A percentile compares a stretch with the other conserved stretches of the same genome.
phyloP scores from a whole-genome alignment of 345 rosid genomes.

The Crucihimalaya himalaica region DNA sequence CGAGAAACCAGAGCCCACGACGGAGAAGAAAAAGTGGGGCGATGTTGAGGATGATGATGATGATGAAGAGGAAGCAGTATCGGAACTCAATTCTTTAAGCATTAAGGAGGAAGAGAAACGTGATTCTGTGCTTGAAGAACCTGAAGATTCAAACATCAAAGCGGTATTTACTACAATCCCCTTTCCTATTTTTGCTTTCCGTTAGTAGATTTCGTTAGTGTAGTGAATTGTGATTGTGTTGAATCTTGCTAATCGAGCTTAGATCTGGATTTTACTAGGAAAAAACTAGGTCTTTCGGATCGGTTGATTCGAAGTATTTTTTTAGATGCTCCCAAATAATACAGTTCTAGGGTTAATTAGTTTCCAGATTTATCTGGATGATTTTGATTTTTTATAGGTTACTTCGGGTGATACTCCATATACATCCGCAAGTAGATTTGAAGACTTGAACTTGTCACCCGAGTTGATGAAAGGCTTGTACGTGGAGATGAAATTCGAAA shows the following conservation, averaged over 20 bases:
- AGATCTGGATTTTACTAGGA: constrained; percentile 22
- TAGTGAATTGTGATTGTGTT: constrained; percentile 8
- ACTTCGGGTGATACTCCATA: constrained; percentile 80
- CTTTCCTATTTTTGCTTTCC: not conserved
- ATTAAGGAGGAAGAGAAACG: constrained; percentile 57
- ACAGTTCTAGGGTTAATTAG: not conserved
- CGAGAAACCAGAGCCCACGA: not conserved
- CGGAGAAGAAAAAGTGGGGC: not conserved
- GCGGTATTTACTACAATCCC: constrained; percentile 48
- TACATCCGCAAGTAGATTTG: constrained; percentile 74
- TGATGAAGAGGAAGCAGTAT: constrained; percentile 45
- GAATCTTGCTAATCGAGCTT: not conserved
- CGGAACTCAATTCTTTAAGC: constrained; percentile 47
- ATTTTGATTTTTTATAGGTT: constrained; percentile 48
- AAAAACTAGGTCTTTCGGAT: constrained; percentile 3
- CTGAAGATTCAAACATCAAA: constrained; percentile 78
- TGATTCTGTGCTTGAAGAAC: constrained; percentile 71
- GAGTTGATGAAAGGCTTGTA: constrained; percentile 88
- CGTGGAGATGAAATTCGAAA: constrained; percentile 87
- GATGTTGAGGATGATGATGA: constrained; percentile 29
- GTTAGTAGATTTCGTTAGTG: not conserved
- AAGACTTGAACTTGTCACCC: constrained; percentile 74
- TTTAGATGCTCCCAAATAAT: not conserved
- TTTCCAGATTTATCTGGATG: not conserved
- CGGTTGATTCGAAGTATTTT: not conserved